Percentiles rank a stretch among this genome's conserved stretches.
phyloP scores from a whole-genome alignment of 305 asterid species.

The Fraxinus nigra region DNA sequence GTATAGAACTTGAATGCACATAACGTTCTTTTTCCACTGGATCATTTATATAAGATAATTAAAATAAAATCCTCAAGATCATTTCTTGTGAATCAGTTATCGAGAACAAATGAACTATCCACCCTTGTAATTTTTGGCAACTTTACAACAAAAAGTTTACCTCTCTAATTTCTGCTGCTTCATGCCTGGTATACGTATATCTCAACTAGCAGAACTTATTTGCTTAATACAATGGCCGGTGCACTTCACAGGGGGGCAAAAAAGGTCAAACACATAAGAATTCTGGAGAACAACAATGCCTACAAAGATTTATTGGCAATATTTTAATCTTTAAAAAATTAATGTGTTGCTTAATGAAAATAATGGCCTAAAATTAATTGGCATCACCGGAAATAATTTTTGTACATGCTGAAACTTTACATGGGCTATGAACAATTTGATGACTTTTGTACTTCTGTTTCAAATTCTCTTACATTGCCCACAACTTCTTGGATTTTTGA shows the following conservation, averaged over 20 bases:
- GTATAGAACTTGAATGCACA: not conserved
- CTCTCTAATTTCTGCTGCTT: not conserved
- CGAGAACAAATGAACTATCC: not conserved
- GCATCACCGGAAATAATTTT: not conserved
- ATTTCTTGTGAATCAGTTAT: not conserved
- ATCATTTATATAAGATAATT: not conserved
- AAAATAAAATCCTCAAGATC: not conserved
- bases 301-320: not conserved
- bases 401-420: not conserved
- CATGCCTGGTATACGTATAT: not conserved
- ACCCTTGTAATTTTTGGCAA: not conserved
- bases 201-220: not conserved
- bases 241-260: not conserved
- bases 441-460: slow-evolving; percentile 21
- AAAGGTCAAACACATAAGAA: not conserved
- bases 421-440: not conserved
- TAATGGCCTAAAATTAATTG: not conserved
- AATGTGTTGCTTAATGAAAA: not conserved
- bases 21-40: not conserved
- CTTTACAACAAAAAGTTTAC: not conserved
- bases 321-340: not conserved
- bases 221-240: not conserved
- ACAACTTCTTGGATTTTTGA: slow-evolving; percentile 27
- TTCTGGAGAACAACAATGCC: not conserved
- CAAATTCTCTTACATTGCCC: slow-evolving; percentile 27